Conservation (phyloP, 352 stramenopile species). For the Aphanomyces cochlioides region DNA sequence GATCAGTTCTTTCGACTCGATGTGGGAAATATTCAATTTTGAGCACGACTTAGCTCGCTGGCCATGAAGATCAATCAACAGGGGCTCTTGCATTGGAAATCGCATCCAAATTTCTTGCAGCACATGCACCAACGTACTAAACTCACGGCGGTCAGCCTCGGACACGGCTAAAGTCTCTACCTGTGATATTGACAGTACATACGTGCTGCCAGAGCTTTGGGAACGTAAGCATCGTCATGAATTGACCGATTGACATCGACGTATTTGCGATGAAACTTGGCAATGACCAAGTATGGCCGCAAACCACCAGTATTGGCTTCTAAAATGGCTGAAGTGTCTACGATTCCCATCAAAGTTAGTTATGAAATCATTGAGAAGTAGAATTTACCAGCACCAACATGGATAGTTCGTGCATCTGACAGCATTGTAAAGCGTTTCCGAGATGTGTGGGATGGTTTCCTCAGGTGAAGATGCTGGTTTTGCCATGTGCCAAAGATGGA, state of each 20-base stretch:
- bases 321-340: slow-evolving; percentile 3
- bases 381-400: slow-evolving; percentile 20
- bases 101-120: slow-evolving; percentile 29
- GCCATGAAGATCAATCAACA: slow-evolving; percentile 22
- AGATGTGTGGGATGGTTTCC: slow-evolving; percentile 15
- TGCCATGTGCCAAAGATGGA: slow-evolving; percentile 15
- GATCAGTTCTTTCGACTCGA: slow-evolving; percentile 25
- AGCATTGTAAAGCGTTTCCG: slow-evolving; percentile 26
- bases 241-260: slow-evolving; percentile 22
- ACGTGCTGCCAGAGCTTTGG: not conserved
- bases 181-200: slow-evolving; percentile 27
- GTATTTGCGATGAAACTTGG: slow-evolving; percentile 28
- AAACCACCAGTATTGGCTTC: not conserved
- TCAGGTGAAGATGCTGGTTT: slow-evolving; percentile 5
- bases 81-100: slow-evolving; percentile 25
- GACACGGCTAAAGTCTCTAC: not conserved
- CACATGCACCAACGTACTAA: slow-evolving; percentile 22
- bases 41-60: slow-evolving; percentile 19
- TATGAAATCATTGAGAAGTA: not conserved
- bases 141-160: not conserved
- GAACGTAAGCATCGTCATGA: slow-evolving; percentile 23
- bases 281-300: slow-evolving; percentile 24
- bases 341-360: not conserved
- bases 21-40: slow-evolving; percentile 11
- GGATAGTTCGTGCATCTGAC: slow-evolving; percentile 18